Conservation (phyloP, 805 yeast genomes). For the Kazachstania bromeliacearum region DNA sequence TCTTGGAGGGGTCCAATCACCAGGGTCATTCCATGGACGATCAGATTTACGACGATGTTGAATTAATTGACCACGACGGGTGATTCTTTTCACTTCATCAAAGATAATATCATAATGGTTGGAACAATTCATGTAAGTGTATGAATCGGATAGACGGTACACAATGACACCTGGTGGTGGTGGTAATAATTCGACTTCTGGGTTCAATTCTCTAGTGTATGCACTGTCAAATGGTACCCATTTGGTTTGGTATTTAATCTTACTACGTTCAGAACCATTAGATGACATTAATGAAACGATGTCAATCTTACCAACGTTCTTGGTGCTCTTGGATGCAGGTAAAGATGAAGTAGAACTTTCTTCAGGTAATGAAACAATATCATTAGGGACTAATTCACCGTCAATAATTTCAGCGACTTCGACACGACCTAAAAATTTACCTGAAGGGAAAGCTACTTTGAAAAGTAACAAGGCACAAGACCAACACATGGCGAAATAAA, state of each 20-base stretch:
- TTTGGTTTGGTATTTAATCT: constrained; percentile 41
- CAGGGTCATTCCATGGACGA: constrained; percentile 89
- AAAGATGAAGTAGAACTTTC: neutral
- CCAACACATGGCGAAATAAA: constrained; percentile 83
- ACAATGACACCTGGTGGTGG: constrained; percentile 92
- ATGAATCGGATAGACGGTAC: constrained; percentile 71
- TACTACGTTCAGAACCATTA: constrained; percentile 1
- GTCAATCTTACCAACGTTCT: neutral
- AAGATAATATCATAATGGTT: constrained; percentile 58
- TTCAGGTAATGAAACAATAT: constrained; percentile 6
- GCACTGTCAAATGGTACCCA: constrained; percentile 55
- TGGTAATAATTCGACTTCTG: constrained; percentile 47
- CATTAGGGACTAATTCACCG: constrained; percentile 37
- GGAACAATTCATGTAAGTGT: constrained; percentile 74
- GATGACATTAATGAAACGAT: neutral
- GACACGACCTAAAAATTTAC: constrained; percentile 73
- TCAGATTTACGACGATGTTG: constrained; percentile 34
- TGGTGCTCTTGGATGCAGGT: neutral
- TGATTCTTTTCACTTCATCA: constrained; percentile 52
- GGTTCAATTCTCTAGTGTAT: constrained; percentile 40
- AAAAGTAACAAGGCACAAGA: constrained; percentile 66
- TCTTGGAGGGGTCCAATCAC: constrained; percentile 38
- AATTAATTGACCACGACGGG: constrained; percentile 50
- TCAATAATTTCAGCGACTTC: constrained; percentile 61
- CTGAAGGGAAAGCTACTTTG: constrained; percentile 71